Conservation (phyloP, 164 flowering plant genomes). For the Piper longum region DNA sequence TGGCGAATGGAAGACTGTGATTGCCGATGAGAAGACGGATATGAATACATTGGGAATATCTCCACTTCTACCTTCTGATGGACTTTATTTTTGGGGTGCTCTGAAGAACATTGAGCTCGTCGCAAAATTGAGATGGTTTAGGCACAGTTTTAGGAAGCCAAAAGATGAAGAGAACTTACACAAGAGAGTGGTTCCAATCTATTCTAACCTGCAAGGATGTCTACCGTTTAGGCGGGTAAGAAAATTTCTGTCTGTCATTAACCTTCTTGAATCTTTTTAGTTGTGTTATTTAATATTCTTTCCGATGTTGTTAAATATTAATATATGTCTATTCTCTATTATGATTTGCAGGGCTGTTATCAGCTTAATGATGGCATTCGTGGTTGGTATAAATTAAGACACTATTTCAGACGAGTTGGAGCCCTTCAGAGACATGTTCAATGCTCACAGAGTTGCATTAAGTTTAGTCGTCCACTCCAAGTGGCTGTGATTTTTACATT, state of each 20-base stretch:
- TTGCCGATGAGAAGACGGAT: constrained; percentile 36
- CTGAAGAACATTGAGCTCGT: constrained; percentile 21
- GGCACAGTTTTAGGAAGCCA: constrained; percentile 28
- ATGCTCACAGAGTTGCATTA: constrained; percentile 20
- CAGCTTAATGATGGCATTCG: constrained; percentile 2
- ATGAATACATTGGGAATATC: constrained; percentile 7
- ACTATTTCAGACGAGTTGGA: constrained; percentile 32
- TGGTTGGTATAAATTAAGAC: constrained; percentile 15
- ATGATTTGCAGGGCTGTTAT: neutral
- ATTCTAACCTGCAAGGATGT: constrained; percentile 12
- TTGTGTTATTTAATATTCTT: neutral
- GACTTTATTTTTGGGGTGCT: constrained; percentile 6
- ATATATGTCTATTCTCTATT: neutral
- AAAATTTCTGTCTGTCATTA: neutral
- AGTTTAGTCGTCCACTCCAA: constrained; percentile 32
- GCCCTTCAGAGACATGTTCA: constrained; percentile 32
- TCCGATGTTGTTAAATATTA: neutral
- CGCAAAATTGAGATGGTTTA: constrained; percentile 41
- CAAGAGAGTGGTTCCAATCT: constrained; percentile 12
- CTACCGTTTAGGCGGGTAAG: constrained; percentile 37
- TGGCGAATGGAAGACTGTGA: constrained; percentile 41
- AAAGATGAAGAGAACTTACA: constrained; percentile 23
- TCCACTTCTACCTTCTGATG: neutral
- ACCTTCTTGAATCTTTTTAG: neutral
- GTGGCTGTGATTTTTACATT: constrained; percentile 41